Percentiles rank a stretch among this genome's conserved stretches.
These are phyloP conservation scores for Aspergillus sp. DNA, from an alignment of 2,329 filamentous ascomycete genomes.

Conservation along the genomic window DNA sequence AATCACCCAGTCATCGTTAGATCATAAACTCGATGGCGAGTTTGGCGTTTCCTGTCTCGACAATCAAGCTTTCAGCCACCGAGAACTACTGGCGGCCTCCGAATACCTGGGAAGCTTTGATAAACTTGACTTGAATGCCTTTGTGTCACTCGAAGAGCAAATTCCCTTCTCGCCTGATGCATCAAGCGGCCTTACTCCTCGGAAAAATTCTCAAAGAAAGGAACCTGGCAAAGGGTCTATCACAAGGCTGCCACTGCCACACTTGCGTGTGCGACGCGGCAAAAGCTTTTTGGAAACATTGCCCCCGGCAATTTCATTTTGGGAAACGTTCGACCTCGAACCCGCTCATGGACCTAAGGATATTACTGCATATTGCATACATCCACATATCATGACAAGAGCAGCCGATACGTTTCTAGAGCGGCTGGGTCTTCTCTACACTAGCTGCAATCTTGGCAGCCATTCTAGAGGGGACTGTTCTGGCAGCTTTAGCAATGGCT, in stretches of 20 bases:
- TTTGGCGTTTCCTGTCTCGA: slow-evolving; percentile 30
- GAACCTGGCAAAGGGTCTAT: slow-evolving; percentile 35
- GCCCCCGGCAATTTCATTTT: slow-evolving; percentile 58
- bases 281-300: slow-evolving; percentile 56
- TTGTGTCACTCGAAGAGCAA: slow-evolving; percentile 34
- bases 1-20: slow-evolving; percentile 46
- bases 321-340: slow-evolving; percentile 60
- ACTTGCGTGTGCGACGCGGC: slow-evolving; percentile 55
- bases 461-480: slow-evolving; percentile 47
- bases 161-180: slow-evolving; percentile 14
- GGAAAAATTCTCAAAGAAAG: slow-evolving; percentile 26
- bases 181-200: slow-evolving; percentile 13
- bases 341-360: slow-evolving; percentile 58
- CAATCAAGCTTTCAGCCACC: slow-evolving; percentile 23
- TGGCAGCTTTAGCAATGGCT: slow-evolving; percentile 39
- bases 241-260: slow-evolving; percentile 49
- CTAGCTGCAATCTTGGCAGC: slow-evolving; percentile 56
- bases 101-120: slow-evolving; percentile 29
- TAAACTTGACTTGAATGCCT: slow-evolving; percentile 38
- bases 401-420: slow-evolving; percentile 53
- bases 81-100: slow-evolving; percentile 29
- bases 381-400: slow-evolving; percentile 50
- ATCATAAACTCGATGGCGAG: slow-evolving; percentile 32
- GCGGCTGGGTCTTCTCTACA: slow-evolving; percentile 55
- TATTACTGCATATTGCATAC: slow-evolving; percentile 58